Percentiles rank a stretch among this genome's conserved stretches.
phyloP scores from a whole-genome alignment of 306 rosid genomes.

The Trichosanthes cucumerina region DNA sequence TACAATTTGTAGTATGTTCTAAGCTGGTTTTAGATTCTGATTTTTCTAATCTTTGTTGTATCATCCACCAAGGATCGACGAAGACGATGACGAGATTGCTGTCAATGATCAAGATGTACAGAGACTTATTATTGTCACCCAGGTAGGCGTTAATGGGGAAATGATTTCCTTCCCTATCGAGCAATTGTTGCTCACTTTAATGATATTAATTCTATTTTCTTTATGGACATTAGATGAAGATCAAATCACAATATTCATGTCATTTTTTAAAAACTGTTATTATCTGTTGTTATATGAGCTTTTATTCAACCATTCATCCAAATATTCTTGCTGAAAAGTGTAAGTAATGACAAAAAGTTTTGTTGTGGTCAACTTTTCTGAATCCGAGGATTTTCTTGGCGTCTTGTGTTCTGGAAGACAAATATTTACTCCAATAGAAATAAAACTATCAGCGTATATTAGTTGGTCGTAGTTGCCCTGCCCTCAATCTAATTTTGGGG shows the following conservation, averaged over 20 bases:
- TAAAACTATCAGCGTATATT: neutral
- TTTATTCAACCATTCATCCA: neutral
- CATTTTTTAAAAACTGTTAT: neutral
- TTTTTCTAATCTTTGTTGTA: conserved; percentile 12
- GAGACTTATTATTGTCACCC: conserved; percentile 86
- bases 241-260: conserved; percentile 1
- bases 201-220: neutral
- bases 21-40: neutral
- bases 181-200: neutral
- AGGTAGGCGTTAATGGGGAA: conserved; percentile 36
- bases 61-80: conserved; percentile 49
- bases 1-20: conserved; percentile 1
- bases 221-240: neutral
- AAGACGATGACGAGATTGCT: conserved; percentile 71
- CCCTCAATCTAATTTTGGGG: neutral
- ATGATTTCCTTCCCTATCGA: neutral
- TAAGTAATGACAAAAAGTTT: neutral
- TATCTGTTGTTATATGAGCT: neutral
- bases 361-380: neutral
- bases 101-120: conserved; percentile 81
- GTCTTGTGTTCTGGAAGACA: neutral
- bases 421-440: neutral
- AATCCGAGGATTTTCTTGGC: neutral
- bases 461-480: neutral
- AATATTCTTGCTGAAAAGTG: neutral